Evolutionary conservation across 1,284 basidiomycete species (phyloP), one percentile per base, ranked within the genome.

Genomic region (Hemileia vastatrix): DNA sequence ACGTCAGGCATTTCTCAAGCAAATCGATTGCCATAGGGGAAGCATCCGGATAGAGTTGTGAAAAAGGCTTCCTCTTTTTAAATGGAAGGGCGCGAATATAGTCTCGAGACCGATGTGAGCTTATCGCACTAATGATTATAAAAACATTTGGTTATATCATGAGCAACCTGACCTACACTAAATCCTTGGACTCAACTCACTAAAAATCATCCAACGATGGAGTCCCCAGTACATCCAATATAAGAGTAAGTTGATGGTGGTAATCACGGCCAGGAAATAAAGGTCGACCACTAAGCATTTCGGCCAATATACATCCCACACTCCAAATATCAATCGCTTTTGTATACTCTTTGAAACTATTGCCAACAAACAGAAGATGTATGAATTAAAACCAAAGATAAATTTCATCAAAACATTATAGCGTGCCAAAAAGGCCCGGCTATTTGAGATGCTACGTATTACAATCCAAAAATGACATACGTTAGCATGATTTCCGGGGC

Each of bases 1-100:
- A 74, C 6, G 57, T 59, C 56, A 91, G 78, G 67, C 86, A 90
- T 69, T 85, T 84, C 74, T 90, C 89, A 80, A 96, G 81, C 60
- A 98, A 80, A 76, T 97, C 92, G 48, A 94, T 81, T 1, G 91
- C 92, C 77, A 88, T 77, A 2, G 89, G 87, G 70, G 89, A 91
- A 11, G 90, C 88, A 57, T 83, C 84, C 0, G 87, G 85, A 73
- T 90, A 91, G 65, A 94, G 79, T 51, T 81, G 76, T 45, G 79
- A 75, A 68, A 95, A 88, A 62, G 86, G 84, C 71, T 82, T 86
- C 73, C 88, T 87, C 79, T 88, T 91, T 64, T 90, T 82, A 77
- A 95, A 93, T 0, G 91, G 91, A 31, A 97, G 80, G 0, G 92
- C 89, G 2, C 93, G 86, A 68, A 97, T 88, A 72, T 95, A 95